phyloP scores from a whole-genome alignment of 2,329 filamentous ascomycete species.

The Paramyrothecium roridum region DNA sequence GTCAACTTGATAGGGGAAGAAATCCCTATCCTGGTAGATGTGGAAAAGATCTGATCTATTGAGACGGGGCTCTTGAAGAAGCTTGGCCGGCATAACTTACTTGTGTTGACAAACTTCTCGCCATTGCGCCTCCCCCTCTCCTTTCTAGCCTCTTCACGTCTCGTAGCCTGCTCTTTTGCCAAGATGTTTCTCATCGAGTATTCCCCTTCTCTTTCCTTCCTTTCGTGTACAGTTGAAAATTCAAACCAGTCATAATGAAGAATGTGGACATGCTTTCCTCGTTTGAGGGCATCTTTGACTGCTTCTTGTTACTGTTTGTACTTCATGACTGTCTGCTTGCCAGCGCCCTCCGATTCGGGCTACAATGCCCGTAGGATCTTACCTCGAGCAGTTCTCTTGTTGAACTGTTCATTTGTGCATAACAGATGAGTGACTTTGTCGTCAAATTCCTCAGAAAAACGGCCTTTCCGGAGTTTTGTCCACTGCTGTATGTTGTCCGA shows the following conservation, averaged over 20 bases:
- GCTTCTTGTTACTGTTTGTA: not conserved
- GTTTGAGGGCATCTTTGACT: conserved; percentile 36
- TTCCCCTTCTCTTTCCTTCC: conserved; percentile 23
- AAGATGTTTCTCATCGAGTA: conserved; percentile 39
- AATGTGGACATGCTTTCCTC: conserved; percentile 33
- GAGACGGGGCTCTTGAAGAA: not conserved
- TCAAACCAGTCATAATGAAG: conserved; percentile 53
- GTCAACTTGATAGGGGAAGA: conserved; percentile 62
- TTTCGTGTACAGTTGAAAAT: conserved; percentile 34
- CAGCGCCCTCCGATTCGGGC: not conserved
- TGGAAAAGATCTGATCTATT: conserved; percentile 52
- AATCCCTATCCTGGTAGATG: conserved; percentile 59
- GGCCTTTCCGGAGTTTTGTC: conserved; percentile 61
- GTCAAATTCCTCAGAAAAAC: conserved; percentile 48
- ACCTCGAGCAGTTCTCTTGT: conserved; percentile 36
- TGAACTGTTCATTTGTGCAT: conserved; percentile 59
- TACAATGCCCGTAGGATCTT: conserved; percentile 2
- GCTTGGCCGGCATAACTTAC: conserved; percentile 30
- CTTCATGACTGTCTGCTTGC: not conserved
- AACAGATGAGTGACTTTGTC: conserved; percentile 70
- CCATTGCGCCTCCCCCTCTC: conserved; percentile 35
- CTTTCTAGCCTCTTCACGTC: conserved; percentile 27
- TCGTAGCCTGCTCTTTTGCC: conserved; percentile 23
- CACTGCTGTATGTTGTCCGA: conserved; percentile 61
- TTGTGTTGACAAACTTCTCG: conserved; percentile 44